Percentiles rank a stretch among this genome's conserved stretches.
These are phyloP conservation scores for Pythium pectinolyticum DNA, from an alignment of 352 stramenopile genomes.

Conservation along the genomic window DNA sequence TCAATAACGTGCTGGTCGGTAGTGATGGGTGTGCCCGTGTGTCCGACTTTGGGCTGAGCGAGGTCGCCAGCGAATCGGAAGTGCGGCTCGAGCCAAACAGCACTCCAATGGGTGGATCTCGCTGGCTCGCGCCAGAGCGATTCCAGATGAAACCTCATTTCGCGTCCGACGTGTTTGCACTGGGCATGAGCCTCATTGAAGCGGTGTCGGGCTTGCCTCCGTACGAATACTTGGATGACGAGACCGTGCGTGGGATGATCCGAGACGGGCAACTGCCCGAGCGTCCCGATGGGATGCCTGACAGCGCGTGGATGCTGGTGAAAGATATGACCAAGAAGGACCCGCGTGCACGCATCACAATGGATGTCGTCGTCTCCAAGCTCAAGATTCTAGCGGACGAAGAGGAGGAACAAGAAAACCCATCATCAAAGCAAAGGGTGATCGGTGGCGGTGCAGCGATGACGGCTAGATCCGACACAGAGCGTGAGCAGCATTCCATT, in stretches of 20 bases:
- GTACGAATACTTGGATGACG: neutral
- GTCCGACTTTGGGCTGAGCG: slow-evolving; percentile 33
- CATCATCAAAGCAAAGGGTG: no score
- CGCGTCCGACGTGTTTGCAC: slow-evolving; percentile 6
- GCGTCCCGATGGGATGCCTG: neutral
- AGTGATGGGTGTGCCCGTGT: slow-evolving; percentile 28
- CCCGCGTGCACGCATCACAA: neutral
- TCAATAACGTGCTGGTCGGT: slow-evolving; percentile 44
- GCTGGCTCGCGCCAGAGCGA: slow-evolving; percentile 9
- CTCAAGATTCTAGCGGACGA: neutral
- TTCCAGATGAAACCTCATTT: neutral
- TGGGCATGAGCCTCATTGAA: slow-evolving; percentile 7
- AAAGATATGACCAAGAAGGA: neutral
- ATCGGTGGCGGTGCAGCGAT: no score
- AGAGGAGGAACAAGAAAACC: neutral
- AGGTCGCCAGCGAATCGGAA: neutral
- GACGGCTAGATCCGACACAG: no score
- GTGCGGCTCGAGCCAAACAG: no score
- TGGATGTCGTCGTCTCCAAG: neutral
- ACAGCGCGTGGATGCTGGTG: slow-evolving; percentile 11
- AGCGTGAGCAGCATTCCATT: no score
- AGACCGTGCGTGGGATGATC: neutral
- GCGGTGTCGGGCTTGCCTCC: slow-evolving; percentile 1
- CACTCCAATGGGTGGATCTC: neutral
- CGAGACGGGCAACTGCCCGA: neutral